A percentile compares a stretch with the other conserved stretches of the same genome.
Conservation (phyloP, 1,284 basidiomycete species). For the Ustilago cynodontis region DNA sequence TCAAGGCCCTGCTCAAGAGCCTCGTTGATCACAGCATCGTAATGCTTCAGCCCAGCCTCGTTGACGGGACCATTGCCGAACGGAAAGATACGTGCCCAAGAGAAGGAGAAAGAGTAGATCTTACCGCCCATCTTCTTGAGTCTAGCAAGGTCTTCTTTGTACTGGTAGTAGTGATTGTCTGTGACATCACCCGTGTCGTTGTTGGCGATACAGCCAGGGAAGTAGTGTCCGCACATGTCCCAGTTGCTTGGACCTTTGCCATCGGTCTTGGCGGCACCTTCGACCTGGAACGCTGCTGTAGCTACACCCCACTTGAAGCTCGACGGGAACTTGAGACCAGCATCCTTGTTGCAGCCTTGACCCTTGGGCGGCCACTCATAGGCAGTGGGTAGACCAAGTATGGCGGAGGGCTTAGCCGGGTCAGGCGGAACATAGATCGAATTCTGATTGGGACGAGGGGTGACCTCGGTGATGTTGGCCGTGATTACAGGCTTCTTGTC, state of each 20-base stretch:
- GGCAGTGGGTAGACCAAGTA: neutral
- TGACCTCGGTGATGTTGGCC: neutral
- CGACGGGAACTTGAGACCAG: neutral
- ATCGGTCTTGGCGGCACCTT: conserved; percentile 13
- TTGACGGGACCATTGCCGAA: conserved; percentile 1
- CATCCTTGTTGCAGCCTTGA: neutral
- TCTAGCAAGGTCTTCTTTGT: conserved; percentile 46
- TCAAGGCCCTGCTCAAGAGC: neutral
- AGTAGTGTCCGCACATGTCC: conserved; percentile 32
- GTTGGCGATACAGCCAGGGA: conserved; percentile 12
- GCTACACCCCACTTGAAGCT: neutral
- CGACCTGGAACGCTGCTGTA: neutral
- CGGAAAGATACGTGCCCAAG: conserved; percentile 51
- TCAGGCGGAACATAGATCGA: conserved; percentile 1
- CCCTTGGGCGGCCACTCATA: neutral
- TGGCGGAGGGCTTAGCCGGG: neutral
- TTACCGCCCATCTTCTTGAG: conserved; percentile 52
- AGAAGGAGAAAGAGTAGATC: conserved; percentile 46
- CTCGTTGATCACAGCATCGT: conserved; percentile 3
- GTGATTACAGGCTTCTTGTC: neutral
- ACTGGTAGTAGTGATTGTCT: conserved; percentile 44
- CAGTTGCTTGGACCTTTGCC: conserved; percentile 26
- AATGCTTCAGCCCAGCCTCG: neutral
- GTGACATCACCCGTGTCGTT: conserved; percentile 46
- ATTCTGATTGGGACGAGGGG: conserved; percentile 1